These are phyloP conservation scores for Pichia sp. DNA, from an alignment of 1,139 yeast genomes.

Conservation along the genomic window DNA sequence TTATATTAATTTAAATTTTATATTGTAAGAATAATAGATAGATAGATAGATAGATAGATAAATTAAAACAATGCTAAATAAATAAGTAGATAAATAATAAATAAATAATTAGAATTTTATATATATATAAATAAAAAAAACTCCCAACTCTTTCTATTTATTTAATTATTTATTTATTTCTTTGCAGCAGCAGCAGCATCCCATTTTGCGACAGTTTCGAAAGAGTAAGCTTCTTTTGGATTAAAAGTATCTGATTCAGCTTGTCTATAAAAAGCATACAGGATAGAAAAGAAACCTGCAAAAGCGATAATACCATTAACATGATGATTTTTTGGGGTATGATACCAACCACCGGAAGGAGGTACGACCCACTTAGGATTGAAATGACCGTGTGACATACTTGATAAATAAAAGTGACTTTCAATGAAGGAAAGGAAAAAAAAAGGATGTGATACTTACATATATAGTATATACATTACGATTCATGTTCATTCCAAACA, in stretches of 20 bases:
- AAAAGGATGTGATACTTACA: too few species aligned
- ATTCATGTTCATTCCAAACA: too few species aligned
- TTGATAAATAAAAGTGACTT: too few species aligned
- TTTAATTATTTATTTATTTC: constrained; percentile 6
- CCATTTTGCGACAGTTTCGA: constrained; percentile 29
- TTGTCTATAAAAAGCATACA: constrained; percentile 24
- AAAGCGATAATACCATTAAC: constrained; percentile 28
- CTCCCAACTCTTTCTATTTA: too few species aligned
- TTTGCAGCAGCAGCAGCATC: constrained; percentile 28
- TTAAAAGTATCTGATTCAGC: constrained; percentile 26
- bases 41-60: too few species aligned
- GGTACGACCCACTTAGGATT: constrained; percentile 30
- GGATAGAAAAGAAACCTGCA: constrained; percentile 22
- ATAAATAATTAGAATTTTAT: constrained; percentile 1
- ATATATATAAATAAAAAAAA: neutral
- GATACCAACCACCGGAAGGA: constrained; percentile 33
- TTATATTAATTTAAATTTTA: too few species aligned
- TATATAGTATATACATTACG: too few species aligned
- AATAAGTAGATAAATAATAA: constrained; percentile 30
- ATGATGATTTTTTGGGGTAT: constrained; percentile 30
- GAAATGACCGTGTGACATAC: constrained; percentile 19
- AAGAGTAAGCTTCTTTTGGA: constrained; percentile 25
- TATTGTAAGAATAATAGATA: too few species aligned
- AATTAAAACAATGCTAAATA: constrained; percentile 42
- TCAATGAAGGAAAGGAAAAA: too few species aligned